Evolutionary conservation across 2,329 filamentous ascomycete genomes (phyloP).

Genomic region (Aspergillus candidus): DNA sequence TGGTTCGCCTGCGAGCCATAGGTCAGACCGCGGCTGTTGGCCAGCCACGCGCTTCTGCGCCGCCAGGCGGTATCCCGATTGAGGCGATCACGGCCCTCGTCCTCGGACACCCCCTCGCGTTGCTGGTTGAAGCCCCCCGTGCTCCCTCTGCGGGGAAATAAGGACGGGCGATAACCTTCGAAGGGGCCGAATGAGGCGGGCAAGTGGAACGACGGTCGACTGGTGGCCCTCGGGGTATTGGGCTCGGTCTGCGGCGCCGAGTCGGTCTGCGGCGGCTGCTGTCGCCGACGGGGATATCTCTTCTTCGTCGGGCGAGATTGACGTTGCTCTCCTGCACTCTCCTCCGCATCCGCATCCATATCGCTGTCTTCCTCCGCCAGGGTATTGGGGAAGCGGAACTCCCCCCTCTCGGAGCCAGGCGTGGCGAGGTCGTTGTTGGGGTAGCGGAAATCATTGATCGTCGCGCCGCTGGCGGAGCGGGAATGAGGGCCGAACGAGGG

Average conservation of each 20-base stretch:
- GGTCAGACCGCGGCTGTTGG: conserved; percentile 39
- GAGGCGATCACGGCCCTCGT: conserved; percentile 63
- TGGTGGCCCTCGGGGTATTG: conserved; percentile 53
- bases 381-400: conserved; percentile 49
- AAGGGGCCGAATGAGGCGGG: conserved; percentile 44
- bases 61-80: conserved; percentile 52
- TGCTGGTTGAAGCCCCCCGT: conserved; percentile 56
- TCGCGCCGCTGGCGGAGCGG: conserved; percentile 45
- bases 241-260: conserved; percentile 59
- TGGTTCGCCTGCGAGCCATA: conserved; percentile 43
- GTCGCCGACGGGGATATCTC: conserved; percentile 41
- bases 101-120: conserved; percentile 65
- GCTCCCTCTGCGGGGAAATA: conserved; percentile 60
- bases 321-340: conserved; percentile 72
- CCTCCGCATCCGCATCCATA: conserved; percentile 72
- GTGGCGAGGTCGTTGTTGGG: conserved; percentile 36
- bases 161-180: conserved; percentile 41
- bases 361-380: conserved; percentile 60
- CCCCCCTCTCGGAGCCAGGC: conserved; percentile 45
- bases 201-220: conserved; percentile 34
- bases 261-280: conserved; percentile 51
- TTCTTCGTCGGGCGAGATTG: conserved; percentile 50
- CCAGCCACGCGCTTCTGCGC: conserved; percentile 55
- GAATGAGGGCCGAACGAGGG: conserved; percentile 46
- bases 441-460: conserved; percentile 37